Conservation (phyloP, 805 yeast species). For the Yamadazyma insecticola region DNA sequence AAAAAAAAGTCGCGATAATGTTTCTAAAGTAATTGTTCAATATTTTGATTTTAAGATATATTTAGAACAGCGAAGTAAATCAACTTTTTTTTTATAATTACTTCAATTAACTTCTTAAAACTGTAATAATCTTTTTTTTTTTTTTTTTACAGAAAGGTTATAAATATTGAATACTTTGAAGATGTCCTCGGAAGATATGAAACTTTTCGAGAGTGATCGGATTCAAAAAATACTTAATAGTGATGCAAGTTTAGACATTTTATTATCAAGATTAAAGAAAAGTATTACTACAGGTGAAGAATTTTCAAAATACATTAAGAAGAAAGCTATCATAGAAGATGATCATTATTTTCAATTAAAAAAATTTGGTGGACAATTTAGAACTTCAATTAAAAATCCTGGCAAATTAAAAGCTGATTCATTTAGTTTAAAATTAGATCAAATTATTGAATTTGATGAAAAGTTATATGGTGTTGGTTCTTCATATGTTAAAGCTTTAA, state of each 20-base stretch:
- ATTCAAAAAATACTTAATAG: conserved; percentile 52
- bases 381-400: conserved; percentile 42
- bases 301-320: conserved; percentile 70
- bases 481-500: conserved; percentile 74
- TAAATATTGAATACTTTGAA: not conserved
- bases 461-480: conserved; percentile 62
- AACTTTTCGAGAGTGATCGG: conserved; percentile 18
- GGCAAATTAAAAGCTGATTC: conserved; percentile 55
- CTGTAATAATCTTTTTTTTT: too few relatives aligned
- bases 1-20: too few relatives aligned
- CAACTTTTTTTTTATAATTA: too few relatives aligned
- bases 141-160: too few relatives aligned
- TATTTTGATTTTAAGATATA: too few relatives aligned
- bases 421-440: conserved; percentile 60
- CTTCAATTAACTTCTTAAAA: too few relatives aligned
- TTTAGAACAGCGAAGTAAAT: too few relatives aligned
- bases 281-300: conserved; percentile 82
- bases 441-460: conserved; percentile 74
- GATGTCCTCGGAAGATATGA: conserved; percentile 8
- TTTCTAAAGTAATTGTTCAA: too few relatives aligned
- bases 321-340: conserved; percentile 72
- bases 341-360: conserved; percentile 72
- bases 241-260: conserved; percentile 73
- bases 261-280: conserved; percentile 71
- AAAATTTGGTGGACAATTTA: conserved; percentile 59